A percentile compares a stretch with the other conserved stretches of the same genome.
Conservation (phyloP, 805 yeast genomes). For the Tetrapisispora namnaoensis region DNA sequence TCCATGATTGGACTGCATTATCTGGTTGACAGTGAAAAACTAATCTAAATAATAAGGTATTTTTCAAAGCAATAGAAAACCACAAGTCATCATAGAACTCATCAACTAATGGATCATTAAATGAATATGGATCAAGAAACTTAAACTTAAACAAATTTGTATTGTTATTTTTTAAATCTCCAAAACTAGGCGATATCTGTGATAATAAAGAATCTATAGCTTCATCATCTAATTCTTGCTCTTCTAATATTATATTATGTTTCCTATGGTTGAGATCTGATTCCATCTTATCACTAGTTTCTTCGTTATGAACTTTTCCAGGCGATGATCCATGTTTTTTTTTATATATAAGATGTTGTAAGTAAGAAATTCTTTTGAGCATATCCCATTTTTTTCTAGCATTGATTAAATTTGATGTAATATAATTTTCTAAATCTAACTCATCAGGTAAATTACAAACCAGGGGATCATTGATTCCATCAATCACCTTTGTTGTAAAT, state of each 20-base stretch:
- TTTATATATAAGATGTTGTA: slow-evolving; percentile 56
- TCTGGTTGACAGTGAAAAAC: slow-evolving; percentile 95
- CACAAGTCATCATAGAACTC: slow-evolving; percentile 78
- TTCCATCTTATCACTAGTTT: neutral
- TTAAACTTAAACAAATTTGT: slow-evolving; percentile 23
- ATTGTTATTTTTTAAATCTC: slow-evolving; percentile 4
- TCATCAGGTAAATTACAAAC: slow-evolving; percentile 42
- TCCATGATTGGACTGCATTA: slow-evolving; percentile 82
- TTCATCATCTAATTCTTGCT: slow-evolving; percentile 24
- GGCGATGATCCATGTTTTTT: slow-evolving; percentile 27
- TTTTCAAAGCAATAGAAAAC: slow-evolving; percentile 73
- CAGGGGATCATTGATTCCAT: slow-evolving; percentile 23
- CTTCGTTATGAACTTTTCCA: neutral
- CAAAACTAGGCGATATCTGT: slow-evolving; percentile 19
- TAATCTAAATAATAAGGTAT: slow-evolving; percentile 69
- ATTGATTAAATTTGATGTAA: slow-evolving; percentile 38
- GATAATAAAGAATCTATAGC: slow-evolving; percentile 19
- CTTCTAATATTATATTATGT: slow-evolving; percentile 13
- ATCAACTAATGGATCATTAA: slow-evolving; percentile 79
- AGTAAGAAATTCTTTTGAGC: slow-evolving; percentile 58
- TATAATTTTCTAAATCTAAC: slow-evolving; percentile 47
- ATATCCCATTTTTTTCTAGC: slow-evolving; percentile 59
- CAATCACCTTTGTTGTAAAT: slow-evolving; percentile 27
- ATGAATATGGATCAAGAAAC: slow-evolving; percentile 78
- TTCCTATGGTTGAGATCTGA: slow-evolving; percentile 3